Percentiles rank a stretch among this genome's conserved stretches.
phyloP scores from a whole-genome alignment of 2,329 filamentous ascomycete genomes.

The Arthrobotrys musiformis region DNA sequence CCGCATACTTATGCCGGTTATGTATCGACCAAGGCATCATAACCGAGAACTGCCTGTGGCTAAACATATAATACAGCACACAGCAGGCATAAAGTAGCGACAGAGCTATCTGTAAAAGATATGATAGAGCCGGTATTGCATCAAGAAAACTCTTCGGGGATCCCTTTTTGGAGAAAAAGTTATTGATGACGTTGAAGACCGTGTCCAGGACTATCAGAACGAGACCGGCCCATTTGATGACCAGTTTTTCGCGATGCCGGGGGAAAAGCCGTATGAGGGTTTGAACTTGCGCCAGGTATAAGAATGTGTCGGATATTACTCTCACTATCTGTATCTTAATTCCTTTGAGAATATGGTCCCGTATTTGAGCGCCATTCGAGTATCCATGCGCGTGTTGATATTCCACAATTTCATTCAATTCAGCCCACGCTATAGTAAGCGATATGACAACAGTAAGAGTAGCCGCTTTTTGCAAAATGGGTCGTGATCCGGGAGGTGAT shows the following conservation, averaged over 20 bases:
- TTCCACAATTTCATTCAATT: slow-evolving; percentile 87
- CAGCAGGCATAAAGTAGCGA: slow-evolving; percentile 90
- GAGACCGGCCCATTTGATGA: slow-evolving; percentile 99
- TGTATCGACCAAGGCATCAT: slow-evolving; percentile 53
- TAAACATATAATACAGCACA: slow-evolving; percentile 93
- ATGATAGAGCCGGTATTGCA: slow-evolving; percentile 88
- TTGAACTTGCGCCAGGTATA: slow-evolving; percentile 97
- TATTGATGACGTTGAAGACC: slow-evolving; percentile 90
- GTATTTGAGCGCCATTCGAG: slow-evolving; percentile 80
- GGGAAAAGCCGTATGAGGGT: slow-evolving; percentile 95
- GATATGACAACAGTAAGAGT: slow-evolving; percentile 81
- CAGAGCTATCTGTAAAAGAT: slow-evolving; percentile 87
- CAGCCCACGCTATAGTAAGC: slow-evolving; percentile 89
- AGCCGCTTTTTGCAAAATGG: slow-evolving; percentile 89
- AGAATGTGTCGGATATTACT: slow-evolving; percentile 92
- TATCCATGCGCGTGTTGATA: slow-evolving; percentile 81
- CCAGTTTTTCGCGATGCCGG: slow-evolving; percentile 94
- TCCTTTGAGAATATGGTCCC: slow-evolving; percentile 81
- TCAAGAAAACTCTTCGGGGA: slow-evolving; percentile 83
- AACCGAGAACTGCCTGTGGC: slow-evolving; percentile 53
- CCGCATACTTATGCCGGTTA: slow-evolving; percentile 48
- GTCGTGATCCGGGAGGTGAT: slow-evolving; percentile 90
- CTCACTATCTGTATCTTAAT: slow-evolving; percentile 88
- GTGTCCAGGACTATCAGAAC: slow-evolving; percentile 90
- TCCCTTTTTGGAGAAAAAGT: slow-evolving; percentile 73